Percentiles rank a stretch among this genome's conserved stretches.
phyloP scores from a whole-genome alignment of 192 early-diverging fungal genomes.

The Coemansia sp. region DNA sequence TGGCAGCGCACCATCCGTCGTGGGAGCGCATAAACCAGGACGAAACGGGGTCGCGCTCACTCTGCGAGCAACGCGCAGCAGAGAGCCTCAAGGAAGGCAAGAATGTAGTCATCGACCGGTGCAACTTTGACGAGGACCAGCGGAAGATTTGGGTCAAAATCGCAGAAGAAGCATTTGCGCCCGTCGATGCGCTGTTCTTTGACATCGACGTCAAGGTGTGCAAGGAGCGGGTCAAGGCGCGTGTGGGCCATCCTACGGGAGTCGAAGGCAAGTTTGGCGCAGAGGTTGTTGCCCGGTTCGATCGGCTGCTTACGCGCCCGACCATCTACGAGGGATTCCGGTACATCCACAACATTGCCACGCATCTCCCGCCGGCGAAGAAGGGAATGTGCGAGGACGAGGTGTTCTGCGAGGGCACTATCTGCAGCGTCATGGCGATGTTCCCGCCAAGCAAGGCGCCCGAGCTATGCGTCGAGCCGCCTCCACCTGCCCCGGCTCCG shows the following conservation, averaged over 20 bases:
- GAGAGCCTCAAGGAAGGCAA: conserved; percentile 56
- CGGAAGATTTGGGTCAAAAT: conserved; percentile 71
- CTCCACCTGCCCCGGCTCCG: conserved; percentile 9
- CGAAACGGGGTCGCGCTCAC: conserved; percentile 64
- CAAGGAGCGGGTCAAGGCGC: conserved; percentile 62
- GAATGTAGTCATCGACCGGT: conserved; percentile 74
- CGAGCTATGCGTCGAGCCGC: conserved; percentile 34
- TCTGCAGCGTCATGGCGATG: conserved; percentile 50
- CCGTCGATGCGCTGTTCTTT: conserved; percentile 70
- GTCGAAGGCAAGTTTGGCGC: conserved; percentile 67
- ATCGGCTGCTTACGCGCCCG: conserved; percentile 47
- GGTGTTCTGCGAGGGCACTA: conserved; percentile 46
- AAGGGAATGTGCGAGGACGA: conserved; percentile 54
- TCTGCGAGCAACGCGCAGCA: conserved; percentile 63
- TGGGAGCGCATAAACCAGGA: conserved; percentile 78
- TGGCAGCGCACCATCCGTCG: conserved; percentile 37
- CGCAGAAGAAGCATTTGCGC: conserved; percentile 58
- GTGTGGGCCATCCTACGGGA: conserved; percentile 69
- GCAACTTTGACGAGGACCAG: conserved; percentile 77
- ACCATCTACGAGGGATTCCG: conserved; percentile 57
- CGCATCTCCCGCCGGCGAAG: conserved; percentile 50
- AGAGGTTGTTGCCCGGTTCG: conserved; percentile 65
- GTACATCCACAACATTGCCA: conserved; percentile 54
- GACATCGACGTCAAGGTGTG: conserved; percentile 64
- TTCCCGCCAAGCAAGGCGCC: conserved; percentile 53